These are phyloP conservation scores for Kazachstania sp. DNA, from an alignment of 1,139 yeast genomes.

Conservation along the genomic window DNA sequence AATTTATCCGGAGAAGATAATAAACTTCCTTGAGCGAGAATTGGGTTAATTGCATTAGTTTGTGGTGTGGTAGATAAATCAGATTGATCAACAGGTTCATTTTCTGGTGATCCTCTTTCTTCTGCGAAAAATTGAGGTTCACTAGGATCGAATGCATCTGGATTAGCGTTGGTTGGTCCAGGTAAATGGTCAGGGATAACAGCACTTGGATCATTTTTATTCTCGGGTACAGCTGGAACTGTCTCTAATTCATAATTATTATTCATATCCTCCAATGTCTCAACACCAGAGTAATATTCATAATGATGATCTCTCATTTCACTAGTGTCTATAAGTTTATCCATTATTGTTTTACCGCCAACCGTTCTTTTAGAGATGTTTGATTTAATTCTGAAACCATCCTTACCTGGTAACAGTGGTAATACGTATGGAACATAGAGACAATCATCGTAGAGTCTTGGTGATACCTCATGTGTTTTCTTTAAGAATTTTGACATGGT, in stretches of 20 bases:
- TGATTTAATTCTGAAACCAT: conserved; percentile 75
- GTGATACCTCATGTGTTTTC: conserved; percentile 69
- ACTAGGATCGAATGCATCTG: conserved; percentile 47
- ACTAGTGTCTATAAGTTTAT: conserved; percentile 64
- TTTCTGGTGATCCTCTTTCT: conserved; percentile 9
- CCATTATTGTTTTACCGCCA: conserved; percentile 59
- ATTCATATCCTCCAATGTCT: conserved; percentile 55
- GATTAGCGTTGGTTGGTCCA: conserved; percentile 18
- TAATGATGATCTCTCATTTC: conserved; percentile 87
- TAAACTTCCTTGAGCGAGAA: neutral
- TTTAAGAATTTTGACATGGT: conserved; percentile 57
- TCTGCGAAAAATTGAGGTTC: conserved; percentile 58
- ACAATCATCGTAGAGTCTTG: conserved; percentile 83
- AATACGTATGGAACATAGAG: conserved; percentile 81
- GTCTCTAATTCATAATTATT: conserved; percentile 38
- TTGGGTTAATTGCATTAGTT: neutral
- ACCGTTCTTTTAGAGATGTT: conserved; percentile 57
- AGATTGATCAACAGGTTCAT: neutral
- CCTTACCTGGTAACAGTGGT: conserved; percentile 81
- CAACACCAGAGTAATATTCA: conserved; percentile 82
- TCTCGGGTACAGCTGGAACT: neutral
- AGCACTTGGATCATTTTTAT: conserved; percentile 24
- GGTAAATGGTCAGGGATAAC: conserved; percentile 24
- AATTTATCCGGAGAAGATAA: neutral
- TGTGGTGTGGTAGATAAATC: neutral